A percentile compares a stretch with the other conserved stretches of the same genome.
Evolutionary conservation across 2,329 filamentous ascomycete species (phyloP).

Genomic region (Nemania sp.): DNA sequence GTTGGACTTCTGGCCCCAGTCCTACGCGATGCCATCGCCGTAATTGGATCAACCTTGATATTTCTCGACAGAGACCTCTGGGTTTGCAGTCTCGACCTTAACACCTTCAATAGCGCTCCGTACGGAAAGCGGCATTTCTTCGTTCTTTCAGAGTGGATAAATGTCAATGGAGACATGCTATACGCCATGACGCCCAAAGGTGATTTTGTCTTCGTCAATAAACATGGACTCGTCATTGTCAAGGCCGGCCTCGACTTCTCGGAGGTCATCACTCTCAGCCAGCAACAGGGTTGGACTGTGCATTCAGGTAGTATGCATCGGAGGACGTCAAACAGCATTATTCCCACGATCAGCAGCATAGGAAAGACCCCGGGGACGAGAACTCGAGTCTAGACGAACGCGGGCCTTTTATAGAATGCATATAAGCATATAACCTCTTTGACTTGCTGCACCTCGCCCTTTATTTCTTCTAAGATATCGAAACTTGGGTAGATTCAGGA

Average conservation of each 20-base stretch:
- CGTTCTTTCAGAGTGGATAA: constrained; percentile 26
- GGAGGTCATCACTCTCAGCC: constrained; percentile 23
- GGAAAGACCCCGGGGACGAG: constrained; percentile 4
- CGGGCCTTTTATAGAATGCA: neutral
- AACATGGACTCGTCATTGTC: constrained; percentile 19
- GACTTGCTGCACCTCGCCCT: neutral
- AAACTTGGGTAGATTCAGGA: no score
- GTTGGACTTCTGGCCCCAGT: constrained; percentile 18
- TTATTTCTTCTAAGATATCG: no score
- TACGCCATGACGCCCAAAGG: constrained; percentile 21
- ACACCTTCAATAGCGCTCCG: constrained; percentile 21
- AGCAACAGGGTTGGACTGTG: constrained; percentile 23
- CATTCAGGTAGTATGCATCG: constrained; percentile 27
- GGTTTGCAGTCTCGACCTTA: constrained; percentile 27
- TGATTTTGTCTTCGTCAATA: constrained; percentile 27
- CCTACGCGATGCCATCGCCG: constrained; percentile 19
- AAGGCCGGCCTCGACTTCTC: constrained; percentile 25
- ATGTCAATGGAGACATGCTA: constrained; percentile 25
- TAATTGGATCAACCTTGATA: constrained; percentile 25
- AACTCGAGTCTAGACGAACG: constrained; percentile 14
- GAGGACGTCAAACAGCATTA: constrained; percentile 22
- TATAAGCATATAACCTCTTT: neutral
- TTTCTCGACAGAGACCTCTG: constrained; percentile 26
- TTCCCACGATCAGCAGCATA: constrained; percentile 13
- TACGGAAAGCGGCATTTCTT: constrained; percentile 29